Conservation (phyloP, 164 flowering plant species). For the Brasenia schreberi region DNA sequence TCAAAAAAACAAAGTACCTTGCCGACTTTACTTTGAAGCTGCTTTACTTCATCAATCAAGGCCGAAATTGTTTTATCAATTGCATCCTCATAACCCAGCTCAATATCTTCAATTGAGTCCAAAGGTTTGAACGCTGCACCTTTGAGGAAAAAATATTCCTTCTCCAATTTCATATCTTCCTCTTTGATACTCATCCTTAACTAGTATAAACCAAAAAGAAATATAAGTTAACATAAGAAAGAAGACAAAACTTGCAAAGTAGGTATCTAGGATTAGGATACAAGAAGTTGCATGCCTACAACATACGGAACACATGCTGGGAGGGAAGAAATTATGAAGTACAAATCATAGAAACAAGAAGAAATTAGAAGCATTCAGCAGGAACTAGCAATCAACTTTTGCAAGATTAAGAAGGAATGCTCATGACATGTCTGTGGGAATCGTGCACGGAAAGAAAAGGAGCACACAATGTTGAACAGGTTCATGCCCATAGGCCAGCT, state of each 20-base stretch:
- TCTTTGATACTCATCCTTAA: slow-evolving; percentile 33
- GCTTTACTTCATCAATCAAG: slow-evolving; percentile 37
- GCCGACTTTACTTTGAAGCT: slow-evolving; percentile 22
- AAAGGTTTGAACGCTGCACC: slow-evolving; percentile 38
- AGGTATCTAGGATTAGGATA: too few species aligned
- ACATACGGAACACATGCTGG: too few species aligned
- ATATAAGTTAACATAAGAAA: neutral
- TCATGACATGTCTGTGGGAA: too few species aligned
- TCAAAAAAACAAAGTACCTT: slow-evolving; percentile 25
- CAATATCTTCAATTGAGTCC: slow-evolving; percentile 27
- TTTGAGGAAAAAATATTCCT: slow-evolving; percentile 42
- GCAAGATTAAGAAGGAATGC: too few species aligned
- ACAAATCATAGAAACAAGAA: too few species aligned
- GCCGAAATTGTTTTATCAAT: slow-evolving; percentile 27
- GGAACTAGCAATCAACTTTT: too few species aligned
- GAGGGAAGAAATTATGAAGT: too few species aligned
- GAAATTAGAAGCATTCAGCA: too few species aligned
- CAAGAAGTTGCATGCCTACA: too few species aligned
- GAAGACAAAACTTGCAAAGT: neutral
- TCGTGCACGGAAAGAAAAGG: too few species aligned
- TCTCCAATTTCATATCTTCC: slow-evolving; percentile 49
- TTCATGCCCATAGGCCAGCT: too few species aligned
- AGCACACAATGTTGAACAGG: too few species aligned
- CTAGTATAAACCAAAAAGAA: slow-evolving; percentile 15
- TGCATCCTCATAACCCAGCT: slow-evolving; percentile 32